These are phyloP conservation scores for Torulaspora pretoriensis DNA, from an alignment of 1,139 yeast genomes.

Conservation along the genomic window DNA sequence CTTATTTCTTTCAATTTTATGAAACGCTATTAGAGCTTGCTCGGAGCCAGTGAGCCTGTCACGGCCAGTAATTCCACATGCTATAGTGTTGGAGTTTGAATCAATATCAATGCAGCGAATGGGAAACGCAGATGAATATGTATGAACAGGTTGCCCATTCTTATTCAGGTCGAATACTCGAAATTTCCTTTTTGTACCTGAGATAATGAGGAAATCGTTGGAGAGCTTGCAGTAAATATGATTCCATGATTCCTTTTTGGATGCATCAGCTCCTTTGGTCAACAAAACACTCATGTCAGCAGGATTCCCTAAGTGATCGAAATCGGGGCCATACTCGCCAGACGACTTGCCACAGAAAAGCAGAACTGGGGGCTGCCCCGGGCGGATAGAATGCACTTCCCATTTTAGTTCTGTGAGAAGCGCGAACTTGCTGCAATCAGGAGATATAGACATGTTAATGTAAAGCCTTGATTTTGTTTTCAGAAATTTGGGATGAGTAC, in stretches of 20 bases:
- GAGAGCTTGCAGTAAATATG: slow-evolving; percentile 63
- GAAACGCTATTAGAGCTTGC: slow-evolving; percentile 74
- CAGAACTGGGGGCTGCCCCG: slow-evolving; percentile 46
- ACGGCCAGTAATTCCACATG: slow-evolving; percentile 78
- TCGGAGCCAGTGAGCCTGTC: slow-evolving; percentile 67
- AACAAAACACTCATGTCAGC: slow-evolving; percentile 27
- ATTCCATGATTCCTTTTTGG: slow-evolving; percentile 47
- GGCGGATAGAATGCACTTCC: slow-evolving; percentile 60
- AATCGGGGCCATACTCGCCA: slow-evolving; percentile 60
- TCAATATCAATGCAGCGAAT: slow-evolving; percentile 74
- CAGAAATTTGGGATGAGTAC: slow-evolving; percentile 55
- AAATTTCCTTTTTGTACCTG: slow-evolving; percentile 71
- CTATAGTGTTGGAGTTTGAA: slow-evolving; percentile 58
- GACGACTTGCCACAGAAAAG: slow-evolving; percentile 63
- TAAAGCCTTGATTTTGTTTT: slow-evolving; percentile 48
- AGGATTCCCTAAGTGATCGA: slow-evolving; percentile 38
- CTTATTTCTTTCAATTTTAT: slow-evolving; percentile 38
- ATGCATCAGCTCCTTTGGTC: slow-evolving; percentile 5
- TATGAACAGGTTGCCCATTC: slow-evolving; percentile 61
- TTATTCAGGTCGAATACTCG: slow-evolving; percentile 57
- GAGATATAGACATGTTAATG: slow-evolving; percentile 60
- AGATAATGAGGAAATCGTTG: slow-evolving; percentile 55
- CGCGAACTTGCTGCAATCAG: slow-evolving; percentile 50
- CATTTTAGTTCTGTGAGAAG: slow-evolving; percentile 63
- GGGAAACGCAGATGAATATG: slow-evolving; percentile 68